phyloP scores from a whole-genome alignment of 257 asterid species.

The Anisodus acutangulus region DNA sequence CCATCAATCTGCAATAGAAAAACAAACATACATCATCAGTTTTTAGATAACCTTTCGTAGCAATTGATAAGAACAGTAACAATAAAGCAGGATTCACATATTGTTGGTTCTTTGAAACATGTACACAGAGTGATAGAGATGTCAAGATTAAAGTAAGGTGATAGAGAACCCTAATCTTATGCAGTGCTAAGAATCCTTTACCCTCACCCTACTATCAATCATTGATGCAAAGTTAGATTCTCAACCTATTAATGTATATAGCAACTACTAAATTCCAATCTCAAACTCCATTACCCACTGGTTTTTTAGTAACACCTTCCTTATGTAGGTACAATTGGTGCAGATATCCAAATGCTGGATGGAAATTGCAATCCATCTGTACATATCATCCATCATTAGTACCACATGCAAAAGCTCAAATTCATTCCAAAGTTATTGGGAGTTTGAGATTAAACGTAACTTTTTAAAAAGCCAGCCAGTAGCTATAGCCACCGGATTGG shows the following conservation, averaged over 20 bases:
- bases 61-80: neutral
- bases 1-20: slow-evolving; percentile 69
- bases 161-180: neutral
- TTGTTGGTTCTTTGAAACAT: slow-evolving; percentile 11
- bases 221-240: neutral
- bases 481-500: neutral
- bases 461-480: neutral
- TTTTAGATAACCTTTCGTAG: slow-evolving; percentile 3
- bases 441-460: neutral
- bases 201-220: neutral
- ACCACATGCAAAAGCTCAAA: neutral
- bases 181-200: neutral
- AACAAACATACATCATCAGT: neutral
- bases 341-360: slow-evolving; percentile 5
- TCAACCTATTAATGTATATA: neutral
- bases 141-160: neutral
- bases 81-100: slow-evolving; percentile 3
- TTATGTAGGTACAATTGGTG: neutral
- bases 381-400: neutral
- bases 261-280: neutral
- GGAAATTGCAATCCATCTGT: neutral
- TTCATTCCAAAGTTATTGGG: neutral
- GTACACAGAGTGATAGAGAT: neutral
- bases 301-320: neutral
- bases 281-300: neutral